A percentile compares a stretch with the other conserved stretches of the same genome.
These are phyloP conservation scores for Globisporangium okanoganense DNA, from an alignment of 352 stramenopile species.

Conservation along the genomic window DNA sequence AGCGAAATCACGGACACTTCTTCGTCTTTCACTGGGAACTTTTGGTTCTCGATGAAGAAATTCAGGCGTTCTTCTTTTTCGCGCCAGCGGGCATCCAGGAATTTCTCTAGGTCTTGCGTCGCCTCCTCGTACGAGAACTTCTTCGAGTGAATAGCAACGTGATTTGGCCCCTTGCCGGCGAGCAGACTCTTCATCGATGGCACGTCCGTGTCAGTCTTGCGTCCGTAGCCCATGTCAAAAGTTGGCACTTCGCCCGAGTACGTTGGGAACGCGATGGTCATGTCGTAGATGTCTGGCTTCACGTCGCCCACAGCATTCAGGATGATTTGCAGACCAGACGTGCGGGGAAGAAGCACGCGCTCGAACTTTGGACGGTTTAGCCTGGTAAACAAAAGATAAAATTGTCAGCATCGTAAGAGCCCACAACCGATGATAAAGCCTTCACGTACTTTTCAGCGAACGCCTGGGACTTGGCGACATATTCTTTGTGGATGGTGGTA, in stretches of 20 bases:
- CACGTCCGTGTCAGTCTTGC: slow-evolving; percentile 77
- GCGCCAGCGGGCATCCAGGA: slow-evolving; percentile 66
- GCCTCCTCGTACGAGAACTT: slow-evolving; percentile 69
- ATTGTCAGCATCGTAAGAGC: not conserved
- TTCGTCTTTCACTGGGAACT: slow-evolving; percentile 38
- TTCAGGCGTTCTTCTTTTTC: slow-evolving; percentile 74
- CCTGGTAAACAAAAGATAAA: slow-evolving; percentile 12
- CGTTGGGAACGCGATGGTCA: slow-evolving; percentile 88
- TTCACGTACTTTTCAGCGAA: slow-evolving; percentile 83
- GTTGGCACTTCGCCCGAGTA: slow-evolving; percentile 85
- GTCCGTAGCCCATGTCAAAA: slow-evolving; percentile 86
- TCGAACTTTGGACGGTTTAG: slow-evolving; percentile 84
- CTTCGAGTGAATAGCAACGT: slow-evolving; percentile 52
- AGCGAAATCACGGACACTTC: slow-evolving; percentile 39
- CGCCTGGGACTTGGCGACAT: slow-evolving; percentile 84
- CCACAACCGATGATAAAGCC: not conserved
- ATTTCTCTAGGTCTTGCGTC: slow-evolving; percentile 41
- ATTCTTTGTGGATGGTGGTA: slow-evolving; percentile 88
- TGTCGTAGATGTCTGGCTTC: slow-evolving; percentile 91
- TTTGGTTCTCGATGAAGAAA: slow-evolving; percentile 74
- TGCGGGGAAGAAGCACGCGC: slow-evolving; percentile 89
- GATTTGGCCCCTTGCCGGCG: slow-evolving; percentile 41
- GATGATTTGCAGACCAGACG: slow-evolving; percentile 91
- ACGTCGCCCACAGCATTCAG: slow-evolving; percentile 83
- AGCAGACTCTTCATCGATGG: slow-evolving; percentile 80